phyloP scores from a whole-genome alignment of 345 rosid genomes.

The Salix purpurea region DNA sequence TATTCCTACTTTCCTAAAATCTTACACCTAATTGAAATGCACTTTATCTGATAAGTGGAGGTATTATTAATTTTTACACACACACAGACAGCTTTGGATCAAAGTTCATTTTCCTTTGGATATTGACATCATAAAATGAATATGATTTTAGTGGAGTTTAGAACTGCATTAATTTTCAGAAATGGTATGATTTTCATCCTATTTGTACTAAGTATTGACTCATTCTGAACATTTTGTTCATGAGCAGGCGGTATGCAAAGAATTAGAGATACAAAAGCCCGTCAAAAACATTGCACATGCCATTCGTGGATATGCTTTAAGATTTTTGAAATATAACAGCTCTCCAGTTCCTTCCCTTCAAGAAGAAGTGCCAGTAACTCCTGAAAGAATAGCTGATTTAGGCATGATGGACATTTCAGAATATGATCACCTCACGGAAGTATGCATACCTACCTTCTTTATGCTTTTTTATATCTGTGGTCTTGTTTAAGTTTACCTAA shows the following conservation, averaged over 20 bases:
- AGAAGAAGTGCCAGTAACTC: constrained; percentile 60
- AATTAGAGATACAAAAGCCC: constrained; percentile 29
- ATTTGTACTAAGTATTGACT: constrained; percentile 6
- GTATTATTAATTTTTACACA: not conserved
- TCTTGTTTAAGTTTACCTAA: not conserved
- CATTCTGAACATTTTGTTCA: constrained; percentile 1
- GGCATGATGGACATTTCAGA: constrained; percentile 55
- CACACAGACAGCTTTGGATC: not conserved
- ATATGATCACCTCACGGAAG: constrained; percentile 81
- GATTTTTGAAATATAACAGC: constrained; percentile 61
- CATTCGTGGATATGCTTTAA: constrained; percentile 71
- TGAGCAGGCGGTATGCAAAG: constrained; percentile 52
- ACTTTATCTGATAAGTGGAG: not conserved
- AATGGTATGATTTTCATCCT: constrained; percentile 2
- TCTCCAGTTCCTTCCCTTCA: constrained; percentile 42
- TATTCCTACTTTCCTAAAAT: not conserved
- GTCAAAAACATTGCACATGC: constrained; percentile 32
- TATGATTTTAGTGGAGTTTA: not conserved
- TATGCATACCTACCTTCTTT: constrained; percentile 31
- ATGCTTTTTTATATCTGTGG: not conserved
- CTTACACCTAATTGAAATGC: not conserved
- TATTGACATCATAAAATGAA: not conserved
- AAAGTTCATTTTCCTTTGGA: not conserved
- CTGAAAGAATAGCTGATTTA: constrained; percentile 48
- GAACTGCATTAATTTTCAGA: not conserved